Evolutionary conservation across 2,329 filamentous ascomycete genomes (phyloP), one percentile per base, ranked within the genome.

Genomic region (Xylaria multiplex): DNA sequence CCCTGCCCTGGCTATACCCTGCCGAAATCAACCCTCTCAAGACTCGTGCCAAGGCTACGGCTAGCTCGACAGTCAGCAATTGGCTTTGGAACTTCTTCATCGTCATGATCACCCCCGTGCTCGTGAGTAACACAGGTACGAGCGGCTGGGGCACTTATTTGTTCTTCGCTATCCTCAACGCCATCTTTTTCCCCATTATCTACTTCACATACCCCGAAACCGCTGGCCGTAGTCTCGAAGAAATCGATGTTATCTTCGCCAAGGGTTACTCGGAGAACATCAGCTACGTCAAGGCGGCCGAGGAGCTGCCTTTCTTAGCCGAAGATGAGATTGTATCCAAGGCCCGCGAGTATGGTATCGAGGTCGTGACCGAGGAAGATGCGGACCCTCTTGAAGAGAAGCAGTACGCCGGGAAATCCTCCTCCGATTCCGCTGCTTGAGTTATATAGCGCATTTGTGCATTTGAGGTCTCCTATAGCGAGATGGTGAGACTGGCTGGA

Each of bases 31-130:
- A 86, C 74, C 82, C 82, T 0, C 76, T 84, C 42, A 80, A 81
- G 73, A 84, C 81, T 1, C 75, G 82, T 3, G 78, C 79, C 13
- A 82, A 82, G 75, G 81, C 81, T 62, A 80, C 81, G 53, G 83
- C 83, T 3, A 79, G 90, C 4, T 87, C 86, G 0, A 90, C 88
- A 0, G 72, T 74, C 0, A 72, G 71, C 57, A 75, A 75, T 67
- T 92, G 90, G 83, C 76, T 80, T 8, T 79, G 77, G 70, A 81
- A 81, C 74, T 84, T 85, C 72, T 82, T 82, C 62, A 78, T 83
- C 61, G 88, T 90, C 52, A 84, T 91, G 72, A 84, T 91, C 55
- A 90, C 88, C 0, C 90, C 89, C 0, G 84, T 88, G 1, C 83
- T 91, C 22, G 83, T 91, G 8, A 78, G 85, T 69, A 85, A 85